Percentiles rank a stretch among this genome's conserved stretches.
phyloP scores from a whole-genome alignment of 345 rosid genomes.

The Corchorus olitorius region DNA sequence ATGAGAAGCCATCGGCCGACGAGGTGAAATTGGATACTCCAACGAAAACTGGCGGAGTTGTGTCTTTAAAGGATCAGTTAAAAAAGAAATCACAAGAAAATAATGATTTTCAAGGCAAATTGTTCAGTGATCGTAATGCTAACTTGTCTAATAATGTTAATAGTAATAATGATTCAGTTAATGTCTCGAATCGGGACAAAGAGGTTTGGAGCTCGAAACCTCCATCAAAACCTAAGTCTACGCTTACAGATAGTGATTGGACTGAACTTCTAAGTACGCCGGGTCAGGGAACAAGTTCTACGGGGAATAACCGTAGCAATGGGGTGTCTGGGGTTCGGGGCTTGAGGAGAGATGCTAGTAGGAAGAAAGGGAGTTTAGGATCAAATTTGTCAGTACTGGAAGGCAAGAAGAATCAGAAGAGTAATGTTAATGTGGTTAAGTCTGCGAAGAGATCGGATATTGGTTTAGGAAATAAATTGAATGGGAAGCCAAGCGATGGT shows the following conservation, averaged over 20 bases:
- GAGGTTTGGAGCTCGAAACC: slow-evolving; percentile 31
- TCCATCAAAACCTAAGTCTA: slow-evolving; percentile 40
- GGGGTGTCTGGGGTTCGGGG: slow-evolving; percentile 47
- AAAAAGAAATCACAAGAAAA: slow-evolving; percentile 55
- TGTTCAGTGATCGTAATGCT: slow-evolving; percentile 41
- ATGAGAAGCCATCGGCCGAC: slow-evolving; percentile 60
- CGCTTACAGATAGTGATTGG: slow-evolving; percentile 85
- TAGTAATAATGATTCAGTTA: slow-evolving; percentile 21
- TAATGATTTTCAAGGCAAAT: slow-evolving; percentile 46
- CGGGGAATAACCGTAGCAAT: slow-evolving; percentile 36
- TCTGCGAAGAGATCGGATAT: slow-evolving; percentile 31
- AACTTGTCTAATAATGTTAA: slow-evolving; percentile 23
- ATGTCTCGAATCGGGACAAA: slow-evolving; percentile 30
- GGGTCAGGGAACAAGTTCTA: slow-evolving; percentile 32
- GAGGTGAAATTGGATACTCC: slow-evolving; percentile 47
- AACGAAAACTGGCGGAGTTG: slow-evolving; percentile 48
- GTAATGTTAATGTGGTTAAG: slow-evolving; percentile 32
- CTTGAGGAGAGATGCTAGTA: slow-evolving; percentile 50
- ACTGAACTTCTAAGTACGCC: slow-evolving; percentile 74
- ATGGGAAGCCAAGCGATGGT: slow-evolving; percentile 56
- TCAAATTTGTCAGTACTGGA: slow-evolving; percentile 38
- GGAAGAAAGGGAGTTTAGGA: slow-evolving; percentile 45
- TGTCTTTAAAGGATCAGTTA: slow-evolving; percentile 84
- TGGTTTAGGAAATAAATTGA: slow-evolving; percentile 31
- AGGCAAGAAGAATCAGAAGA: slow-evolving; percentile 51